Percentiles rank a stretch among this genome's conserved stretches.
These are phyloP conservation scores for Cercospora zeae-maydis DNA, from an alignment of 2,329 filamentous ascomycete genomes.

Conservation along the genomic window DNA sequence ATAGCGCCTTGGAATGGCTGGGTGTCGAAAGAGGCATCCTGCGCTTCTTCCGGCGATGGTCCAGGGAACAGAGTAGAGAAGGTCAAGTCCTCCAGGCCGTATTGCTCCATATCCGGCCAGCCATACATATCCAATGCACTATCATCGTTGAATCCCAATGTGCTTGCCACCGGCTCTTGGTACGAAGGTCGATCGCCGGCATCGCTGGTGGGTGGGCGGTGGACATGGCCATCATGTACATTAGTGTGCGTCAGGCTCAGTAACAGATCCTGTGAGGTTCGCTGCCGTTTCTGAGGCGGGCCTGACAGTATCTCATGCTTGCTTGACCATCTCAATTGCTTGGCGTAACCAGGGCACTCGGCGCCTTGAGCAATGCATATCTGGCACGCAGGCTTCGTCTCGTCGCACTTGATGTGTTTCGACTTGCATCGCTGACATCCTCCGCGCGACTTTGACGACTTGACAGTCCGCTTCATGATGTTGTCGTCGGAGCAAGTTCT, in stretches of 20 bases:
- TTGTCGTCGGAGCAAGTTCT: not conserved
- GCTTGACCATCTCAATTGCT: constrained; percentile 48
- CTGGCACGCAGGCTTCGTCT: constrained; percentile 40
- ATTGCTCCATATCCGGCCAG: constrained; percentile 19
- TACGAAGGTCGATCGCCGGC: not conserved
- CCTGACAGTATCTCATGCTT: constrained; percentile 48
- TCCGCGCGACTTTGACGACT: constrained; percentile 31
- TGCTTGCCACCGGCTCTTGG: not conserved
- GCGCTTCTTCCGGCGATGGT: constrained; percentile 1
- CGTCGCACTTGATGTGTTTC: constrained; percentile 43
- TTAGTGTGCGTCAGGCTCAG: not conserved
- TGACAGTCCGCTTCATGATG: constrained; percentile 15
- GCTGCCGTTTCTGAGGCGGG: constrained; percentile 19
- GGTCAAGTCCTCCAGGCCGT: constrained; percentile 16
- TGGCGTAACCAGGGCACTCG: constrained; percentile 47
- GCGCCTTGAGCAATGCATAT: constrained; percentile 45
- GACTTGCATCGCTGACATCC: constrained; percentile 33
- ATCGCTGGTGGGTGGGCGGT: not conserved
- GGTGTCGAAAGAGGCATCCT: not conserved
- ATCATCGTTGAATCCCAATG: not conserved
- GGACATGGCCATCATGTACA: not conserved
- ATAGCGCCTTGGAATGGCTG: constrained; percentile 2
- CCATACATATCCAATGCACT: constrained; percentile 6
- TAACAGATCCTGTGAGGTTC: constrained; percentile 1
- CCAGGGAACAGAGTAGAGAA: constrained; percentile 13